phyloP scores from a whole-genome alignment of 805 yeast genomes.

The Yarrowia divulgata region DNA sequence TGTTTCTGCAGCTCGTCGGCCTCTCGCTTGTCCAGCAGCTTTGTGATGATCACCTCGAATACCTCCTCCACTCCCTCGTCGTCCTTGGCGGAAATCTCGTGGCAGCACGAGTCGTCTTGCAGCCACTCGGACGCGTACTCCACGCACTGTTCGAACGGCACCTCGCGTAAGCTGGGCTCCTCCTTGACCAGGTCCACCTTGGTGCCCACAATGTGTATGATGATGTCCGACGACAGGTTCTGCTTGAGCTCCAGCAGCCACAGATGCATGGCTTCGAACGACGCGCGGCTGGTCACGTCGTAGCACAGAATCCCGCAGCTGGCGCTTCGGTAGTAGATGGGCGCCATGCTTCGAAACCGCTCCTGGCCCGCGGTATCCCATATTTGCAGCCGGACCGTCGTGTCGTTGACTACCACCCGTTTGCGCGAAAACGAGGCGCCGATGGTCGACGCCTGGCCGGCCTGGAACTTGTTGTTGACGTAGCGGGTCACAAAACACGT shows the following conservation, averaged over 20 bases:
- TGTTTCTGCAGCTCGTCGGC: constrained; percentile 5
- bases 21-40: constrained; percentile 45
- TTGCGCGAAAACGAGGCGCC: constrained; percentile 52
- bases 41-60: constrained; percentile 49
- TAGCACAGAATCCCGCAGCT: constrained; percentile 51
- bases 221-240: constrained; percentile 47
- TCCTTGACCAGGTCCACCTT: constrained; percentile 49
- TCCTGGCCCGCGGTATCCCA: constrained; percentile 99
- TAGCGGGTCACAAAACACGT: constrained; percentile 51
- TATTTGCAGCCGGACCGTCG: constrained; percentile 57
- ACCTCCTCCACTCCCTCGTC: constrained; percentile 51
- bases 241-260: constrained; percentile 49
- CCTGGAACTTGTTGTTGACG: constrained; percentile 50
- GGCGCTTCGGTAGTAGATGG: constrained; percentile 54
- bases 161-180: constrained; percentile 50
- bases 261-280: constrained; percentile 50
- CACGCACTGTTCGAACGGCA: constrained; percentile 50
- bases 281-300: constrained; percentile 50
- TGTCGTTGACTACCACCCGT: constrained; percentile 49
- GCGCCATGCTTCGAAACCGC: constrained; percentile 85
- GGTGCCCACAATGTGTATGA: constrained; percentile 51
- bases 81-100: constrained; percentile 50
- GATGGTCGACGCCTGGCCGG: constrained; percentile 50
- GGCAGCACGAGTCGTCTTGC: constrained; percentile 46
- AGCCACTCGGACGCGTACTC: constrained; percentile 47